Percentiles rank a stretch among this genome's conserved stretches.
Evolutionary conservation across 2,329 filamentous ascomycete species (phyloP).

Genomic region (Apiospora koreana): DNA sequence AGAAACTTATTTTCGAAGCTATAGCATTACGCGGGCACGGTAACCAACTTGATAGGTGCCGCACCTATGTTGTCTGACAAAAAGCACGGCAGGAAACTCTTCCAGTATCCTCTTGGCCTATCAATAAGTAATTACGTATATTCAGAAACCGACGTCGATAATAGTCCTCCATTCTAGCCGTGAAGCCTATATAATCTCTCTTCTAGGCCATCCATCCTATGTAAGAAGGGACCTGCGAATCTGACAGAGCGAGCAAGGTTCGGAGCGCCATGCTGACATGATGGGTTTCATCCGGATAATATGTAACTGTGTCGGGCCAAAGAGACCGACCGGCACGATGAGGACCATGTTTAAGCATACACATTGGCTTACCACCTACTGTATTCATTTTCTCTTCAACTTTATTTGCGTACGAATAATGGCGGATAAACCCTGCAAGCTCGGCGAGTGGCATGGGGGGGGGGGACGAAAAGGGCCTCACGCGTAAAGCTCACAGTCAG

Average conservation of each 20-base stretch:
- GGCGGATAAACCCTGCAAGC: not conserved
- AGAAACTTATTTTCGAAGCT: not conserved
- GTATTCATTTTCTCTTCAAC: not conserved
- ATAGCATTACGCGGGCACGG: not conserved
- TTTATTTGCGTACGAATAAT: not conserved
- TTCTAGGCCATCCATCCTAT: not conserved
- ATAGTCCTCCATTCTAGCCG: no score
- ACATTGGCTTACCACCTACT: not conserved
- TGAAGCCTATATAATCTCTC: not conserved
- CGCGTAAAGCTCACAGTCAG: not conserved
- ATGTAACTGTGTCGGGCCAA: not conserved
- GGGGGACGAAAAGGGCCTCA: not conserved
- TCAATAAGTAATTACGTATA: no score
- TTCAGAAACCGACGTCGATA: no score
- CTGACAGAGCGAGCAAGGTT: not conserved
- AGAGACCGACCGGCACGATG: not conserved
- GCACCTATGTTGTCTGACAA: not conserved
- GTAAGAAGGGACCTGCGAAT: not conserved
- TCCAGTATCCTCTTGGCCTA: not conserved
- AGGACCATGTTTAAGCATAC: not conserved
- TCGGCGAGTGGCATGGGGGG: not conserved
- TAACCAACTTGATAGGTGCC: not conserved
- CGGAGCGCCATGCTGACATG: not conserved
- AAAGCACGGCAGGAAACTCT: not conserved
- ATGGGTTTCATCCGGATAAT: slow-evolving; percentile 2